A percentile compares a stretch with the other conserved stretches of the same genome.
These are phyloP conservation scores for Gynandropsis gynandra DNA, from an alignment of 345 rosid species.

Conservation along the genomic window DNA sequence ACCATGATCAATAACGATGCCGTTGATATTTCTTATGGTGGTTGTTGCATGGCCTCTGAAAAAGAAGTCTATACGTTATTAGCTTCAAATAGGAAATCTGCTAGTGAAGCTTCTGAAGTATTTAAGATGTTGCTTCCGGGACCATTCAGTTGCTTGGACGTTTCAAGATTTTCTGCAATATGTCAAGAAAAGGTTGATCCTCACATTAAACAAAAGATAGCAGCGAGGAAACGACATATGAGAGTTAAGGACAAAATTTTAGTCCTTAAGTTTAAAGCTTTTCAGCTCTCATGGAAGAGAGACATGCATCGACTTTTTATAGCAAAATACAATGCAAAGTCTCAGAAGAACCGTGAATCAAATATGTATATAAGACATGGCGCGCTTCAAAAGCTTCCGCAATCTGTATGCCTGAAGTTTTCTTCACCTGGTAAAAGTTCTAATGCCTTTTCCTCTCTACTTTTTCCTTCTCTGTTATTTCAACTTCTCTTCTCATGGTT, in stretches of 20 bases:
- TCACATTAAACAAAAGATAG: slow-evolving; percentile 41
- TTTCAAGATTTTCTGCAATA: slow-evolving; percentile 23
- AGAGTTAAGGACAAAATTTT: slow-evolving; percentile 75
- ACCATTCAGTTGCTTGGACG: slow-evolving; percentile 27
- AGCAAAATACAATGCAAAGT: slow-evolving; percentile 52
- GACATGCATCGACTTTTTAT: slow-evolving; percentile 51
- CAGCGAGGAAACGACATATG: slow-evolving; percentile 33
- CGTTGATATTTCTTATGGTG: slow-evolving; percentile 23
- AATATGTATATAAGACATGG: slow-evolving; percentile 39
- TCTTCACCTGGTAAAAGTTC: slow-evolving; percentile 58
- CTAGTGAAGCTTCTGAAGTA: slow-evolving; percentile 45
- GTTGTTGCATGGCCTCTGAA: slow-evolving; percentile 17
- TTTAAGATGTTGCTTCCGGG: slow-evolving; percentile 46
- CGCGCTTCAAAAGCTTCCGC: slow-evolving; percentile 55
- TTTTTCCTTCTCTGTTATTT: slow-evolving; percentile 5
- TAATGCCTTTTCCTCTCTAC: not conserved
- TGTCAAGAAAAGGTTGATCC: slow-evolving; percentile 30
- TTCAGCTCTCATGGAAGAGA: slow-evolving; percentile 81
- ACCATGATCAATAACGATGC: slow-evolving; percentile 12
- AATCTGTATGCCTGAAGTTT: slow-evolving; percentile 58
- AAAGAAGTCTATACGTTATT: slow-evolving; percentile 41
- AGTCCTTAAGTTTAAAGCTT: slow-evolving; percentile 68
- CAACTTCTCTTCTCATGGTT: slow-evolving; percentile 8
- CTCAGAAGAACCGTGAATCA: slow-evolving; percentile 57
- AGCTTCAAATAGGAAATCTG: slow-evolving; percentile 57